Base-by-base conservation (phyloP, 169 alveolate species). In the Eimeria falciformis region DNA sequence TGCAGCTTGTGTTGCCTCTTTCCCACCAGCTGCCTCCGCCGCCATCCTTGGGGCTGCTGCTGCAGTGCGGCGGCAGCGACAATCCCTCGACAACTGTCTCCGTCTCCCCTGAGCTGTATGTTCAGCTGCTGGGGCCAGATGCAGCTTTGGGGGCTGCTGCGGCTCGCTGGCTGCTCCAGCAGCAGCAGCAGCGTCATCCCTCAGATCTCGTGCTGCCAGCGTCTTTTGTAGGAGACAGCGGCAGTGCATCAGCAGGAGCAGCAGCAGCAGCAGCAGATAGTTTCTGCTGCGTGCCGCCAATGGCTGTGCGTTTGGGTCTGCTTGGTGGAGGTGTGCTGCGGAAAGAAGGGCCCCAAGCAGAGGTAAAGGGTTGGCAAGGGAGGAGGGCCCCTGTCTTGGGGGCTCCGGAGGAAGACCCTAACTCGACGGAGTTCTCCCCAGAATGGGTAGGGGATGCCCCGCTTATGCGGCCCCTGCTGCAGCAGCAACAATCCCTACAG, bases 1-100 rank as follows among this genome's bases (percentile, higher is more conserved):
- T 82, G 90, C 90, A 82, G 62, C 90, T 82, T 7, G 79, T 82
- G 56, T 71, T 78, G 68, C 88, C 88, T 46, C 53, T 78, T 5
- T 78, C 88, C 0, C 88, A 78, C 43, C 88, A 78, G 88, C 88
- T 78, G 71, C 88, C 88, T 14, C 88, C 88, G 18, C 88, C 88
- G 6, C 88, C 88, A 0, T 37, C 79, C 45, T 62, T 82, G 90
- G 79, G 27, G 90, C n/a, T 82, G 78, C 90, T 62, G 78, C 90
- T 82, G 90, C 90, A 82, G 79, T 23, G 90, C 79, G 40, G 90
- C 78, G 29, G 90, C 78, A 40, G 90, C 90, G 25, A 62, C 75
- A 29, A 55, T 40, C n/a, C 46, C 29, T 18, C 56, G 62, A 23
- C 45, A 53, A 53, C 90, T 2, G 27, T 55, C n/a, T 18, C 46